A percentile compares a stretch with the other conserved stretches of the same genome.
Evolutionary conservation across 345 rosid genomes (phyloP).

Genomic region (Aquilaria sinensis): DNA sequence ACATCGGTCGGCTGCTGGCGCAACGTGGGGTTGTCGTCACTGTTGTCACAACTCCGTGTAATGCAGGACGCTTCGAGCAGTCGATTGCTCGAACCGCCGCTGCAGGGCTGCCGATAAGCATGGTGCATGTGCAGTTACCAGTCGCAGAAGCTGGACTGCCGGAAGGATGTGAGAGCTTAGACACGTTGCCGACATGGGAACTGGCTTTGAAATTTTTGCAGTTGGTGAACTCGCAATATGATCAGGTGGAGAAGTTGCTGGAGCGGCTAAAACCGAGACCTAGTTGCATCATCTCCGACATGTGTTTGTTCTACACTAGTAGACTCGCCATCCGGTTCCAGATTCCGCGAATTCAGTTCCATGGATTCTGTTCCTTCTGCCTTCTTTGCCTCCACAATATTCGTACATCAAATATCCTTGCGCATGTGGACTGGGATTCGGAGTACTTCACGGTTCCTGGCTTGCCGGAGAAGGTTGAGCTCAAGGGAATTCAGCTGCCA

Average conservation of each 20-base stretch:
- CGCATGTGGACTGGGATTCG: conserved; percentile 6
- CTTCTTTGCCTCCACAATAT: conserved; percentile 17
- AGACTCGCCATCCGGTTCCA: conserved; percentile 10
- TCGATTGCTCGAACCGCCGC: conserved; percentile 2
- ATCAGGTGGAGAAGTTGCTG: conserved; percentile 16
- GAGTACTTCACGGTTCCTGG: conserved; percentile 28
- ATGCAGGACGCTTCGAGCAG: conserved; percentile 14
- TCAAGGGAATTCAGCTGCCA: conserved; percentile 24
- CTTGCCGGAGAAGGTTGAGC: conserved; percentile 20
- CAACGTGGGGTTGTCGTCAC: conserved; percentile 10
- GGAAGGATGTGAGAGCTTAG: conserved; percentile 32
- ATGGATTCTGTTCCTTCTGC: conserved; percentile 28
- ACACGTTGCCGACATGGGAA: conserved; percentile 15
- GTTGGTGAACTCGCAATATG: conserved; percentile 16
- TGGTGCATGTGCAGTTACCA: conserved; percentile 22
- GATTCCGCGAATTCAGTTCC: conserved; percentile 25
- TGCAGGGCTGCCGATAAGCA: conserved; percentile 16
- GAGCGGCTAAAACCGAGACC: conserved; percentile 14
- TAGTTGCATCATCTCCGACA: conserved; percentile 27
- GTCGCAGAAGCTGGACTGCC: conserved; percentile 25
- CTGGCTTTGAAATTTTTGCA: conserved; percentile 7
- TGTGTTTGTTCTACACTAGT: conserved; percentile 15
- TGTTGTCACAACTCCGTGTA: conserved; percentile 20
- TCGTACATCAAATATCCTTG: conserved; percentile 12
- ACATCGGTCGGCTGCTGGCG: conserved; percentile 19